These are phyloP conservation scores for Schrenkiella parvula DNA, from an alignment of 345 rosid species.

Conservation along the genomic window DNA sequence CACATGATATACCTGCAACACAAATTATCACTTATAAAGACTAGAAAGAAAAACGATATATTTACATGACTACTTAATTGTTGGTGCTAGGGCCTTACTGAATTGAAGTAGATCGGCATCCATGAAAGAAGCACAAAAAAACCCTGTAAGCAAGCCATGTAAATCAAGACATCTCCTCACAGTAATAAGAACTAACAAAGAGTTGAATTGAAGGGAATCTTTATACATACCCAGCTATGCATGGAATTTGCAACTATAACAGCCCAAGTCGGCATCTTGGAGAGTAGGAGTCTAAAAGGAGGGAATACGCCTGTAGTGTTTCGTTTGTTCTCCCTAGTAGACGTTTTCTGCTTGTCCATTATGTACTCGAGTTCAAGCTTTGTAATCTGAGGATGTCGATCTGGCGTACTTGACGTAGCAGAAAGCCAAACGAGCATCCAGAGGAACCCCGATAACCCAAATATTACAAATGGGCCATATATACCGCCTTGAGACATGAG, in stretches of 20 bases:
- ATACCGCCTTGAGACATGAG: conserved; percentile 86
- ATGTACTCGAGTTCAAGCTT: conserved; percentile 76
- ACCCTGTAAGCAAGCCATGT: conserved; percentile 48
- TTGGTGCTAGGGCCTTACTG: conserved; percentile 45
- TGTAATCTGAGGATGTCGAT: conserved; percentile 73
- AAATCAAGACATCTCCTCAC: not conserved
- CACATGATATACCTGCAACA: conserved; percentile 70
- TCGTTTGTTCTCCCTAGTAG: conserved; percentile 39
- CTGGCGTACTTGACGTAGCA: conserved; percentile 77
- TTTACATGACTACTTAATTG: not conserved
- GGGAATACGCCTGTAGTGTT: conserved; percentile 52
- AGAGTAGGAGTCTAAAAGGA: conserved; percentile 77
- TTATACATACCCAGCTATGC: conserved; percentile 83
- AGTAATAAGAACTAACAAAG: not conserved
- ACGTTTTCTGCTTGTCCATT: conserved; percentile 39
- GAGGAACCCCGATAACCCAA: conserved; percentile 86
- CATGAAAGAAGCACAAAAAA: conserved; percentile 96
- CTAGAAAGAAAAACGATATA: not conserved
- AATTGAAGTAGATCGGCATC: conserved; percentile 96
- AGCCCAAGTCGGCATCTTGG: conserved; percentile 93
- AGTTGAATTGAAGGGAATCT: not conserved
- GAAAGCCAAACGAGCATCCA: conserved; percentile 94
- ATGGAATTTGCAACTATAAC: conserved; percentile 87
- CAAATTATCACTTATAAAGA: conserved; percentile 6
- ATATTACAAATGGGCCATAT: conserved; percentile 91